Percentiles rank a stretch among this genome's conserved stretches.
Conservation (phyloP, 495 filamentous ascomycete genomes). For the Saxophila tyrrhenica region DNA sequence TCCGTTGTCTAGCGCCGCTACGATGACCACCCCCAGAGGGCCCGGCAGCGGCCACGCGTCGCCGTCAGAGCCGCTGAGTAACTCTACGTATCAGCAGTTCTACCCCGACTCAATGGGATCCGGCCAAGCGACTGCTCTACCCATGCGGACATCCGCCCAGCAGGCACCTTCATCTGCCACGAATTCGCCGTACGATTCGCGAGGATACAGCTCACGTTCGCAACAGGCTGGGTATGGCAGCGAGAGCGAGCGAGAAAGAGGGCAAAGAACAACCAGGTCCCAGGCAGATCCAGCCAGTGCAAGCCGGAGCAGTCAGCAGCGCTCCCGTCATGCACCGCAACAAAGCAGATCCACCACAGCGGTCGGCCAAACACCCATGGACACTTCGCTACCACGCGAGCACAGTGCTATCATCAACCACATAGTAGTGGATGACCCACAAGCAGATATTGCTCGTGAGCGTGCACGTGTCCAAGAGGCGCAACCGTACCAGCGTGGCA, state of each 20-base stretch:
- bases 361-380: constrained; percentile 27
- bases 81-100: constrained; percentile 21
- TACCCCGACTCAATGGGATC: constrained; percentile 23
- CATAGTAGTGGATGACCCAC: constrained; percentile 65
- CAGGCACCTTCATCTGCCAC: constrained; percentile 23
- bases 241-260: constrained; percentile 23
- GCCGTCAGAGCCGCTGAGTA: constrained; percentile 31
- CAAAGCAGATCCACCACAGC: constrained; percentile 36
- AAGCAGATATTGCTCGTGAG: constrained; percentile 67
- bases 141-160: constrained; percentile 50
- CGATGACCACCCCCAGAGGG: constrained; percentile 35
- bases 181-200: constrained; percentile 2
- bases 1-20: constrained; percentile 3
- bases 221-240: constrained; percentile 12
- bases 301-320: constrained; percentile 22
- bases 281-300: constrained; percentile 30
- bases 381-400: constrained; percentile 46
- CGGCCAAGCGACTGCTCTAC: constrained; percentile 38
- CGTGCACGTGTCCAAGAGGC: constrained; percentile 57
- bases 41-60: constrained; percentile 28
- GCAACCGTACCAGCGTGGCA: constrained; percentile 41
- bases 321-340: constrained; percentile 21
- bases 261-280: constrained; percentile 29
- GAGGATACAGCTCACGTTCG: constrained; percentile 6
- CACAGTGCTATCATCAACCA: constrained; percentile 65